These are phyloP conservation scores for Rhodotorula sp. DNA, from an alignment of 1,284 basidiomycete species.

Conservation along the genomic window DNA sequence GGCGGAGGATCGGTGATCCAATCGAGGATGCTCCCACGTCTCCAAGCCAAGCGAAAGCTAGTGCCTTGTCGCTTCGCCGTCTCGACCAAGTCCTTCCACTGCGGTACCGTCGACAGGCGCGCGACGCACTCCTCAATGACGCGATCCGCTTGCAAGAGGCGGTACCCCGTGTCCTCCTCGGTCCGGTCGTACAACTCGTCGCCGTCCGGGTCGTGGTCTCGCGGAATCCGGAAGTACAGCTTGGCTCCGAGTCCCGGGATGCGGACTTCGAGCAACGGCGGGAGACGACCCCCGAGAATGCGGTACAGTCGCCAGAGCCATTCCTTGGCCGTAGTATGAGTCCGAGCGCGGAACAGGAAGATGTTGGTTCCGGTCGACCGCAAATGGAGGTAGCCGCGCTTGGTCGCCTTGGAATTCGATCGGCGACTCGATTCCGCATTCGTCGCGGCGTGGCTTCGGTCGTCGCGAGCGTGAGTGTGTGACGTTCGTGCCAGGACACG, in stretches of 20 bases:
- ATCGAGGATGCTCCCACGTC: conserved; percentile 36
- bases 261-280: conserved; percentile 32
- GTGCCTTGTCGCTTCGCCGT: conserved; percentile 20
- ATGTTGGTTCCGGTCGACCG: conserved; percentile 40
- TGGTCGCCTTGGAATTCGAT: conserved; percentile 22
- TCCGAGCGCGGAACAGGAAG: conserved; percentile 38
- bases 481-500: conserved; percentile 4
- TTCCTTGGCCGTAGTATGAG: conserved; percentile 32
- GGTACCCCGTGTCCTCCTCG: conserved; percentile 6
- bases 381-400: conserved; percentile 32
- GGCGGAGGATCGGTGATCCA: conserved; percentile 32
- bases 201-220: conserved; percentile 4
- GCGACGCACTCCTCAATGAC: conserved; percentile 32
- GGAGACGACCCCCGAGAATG: conserved; percentile 30
- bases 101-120: conserved; percentile 24
- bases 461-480: neutral
- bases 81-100: conserved; percentile 38
- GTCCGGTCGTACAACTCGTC: conserved; percentile 8
- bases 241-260: conserved; percentile 33
- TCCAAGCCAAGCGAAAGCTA: conserved; percentile 33
- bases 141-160: conserved; percentile 2
- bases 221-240: conserved; percentile 32
- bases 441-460: conserved; percentile 4
- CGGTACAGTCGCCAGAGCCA: conserved; percentile 41
- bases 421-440: conserved; percentile 9